Conservation (phyloP, 2,329 filamentous ascomycete genomes). For the Penicillium aurantiogriseum region DNA sequence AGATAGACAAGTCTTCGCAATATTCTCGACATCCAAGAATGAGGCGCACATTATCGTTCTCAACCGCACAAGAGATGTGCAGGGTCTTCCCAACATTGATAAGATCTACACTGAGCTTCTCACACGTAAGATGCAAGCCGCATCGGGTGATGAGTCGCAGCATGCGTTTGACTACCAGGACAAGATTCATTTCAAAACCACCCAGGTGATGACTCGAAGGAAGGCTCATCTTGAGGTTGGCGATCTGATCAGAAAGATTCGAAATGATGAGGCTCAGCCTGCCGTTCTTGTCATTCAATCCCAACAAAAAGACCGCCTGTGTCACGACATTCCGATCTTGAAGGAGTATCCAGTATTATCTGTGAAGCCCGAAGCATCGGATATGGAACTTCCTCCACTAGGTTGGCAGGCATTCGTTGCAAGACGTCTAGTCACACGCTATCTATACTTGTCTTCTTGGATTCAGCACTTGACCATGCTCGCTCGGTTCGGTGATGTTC, state of each 20-base stretch:
- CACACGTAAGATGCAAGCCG: constrained; percentile 61
- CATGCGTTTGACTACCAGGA: constrained; percentile 85
- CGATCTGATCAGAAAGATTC: constrained; percentile 85
- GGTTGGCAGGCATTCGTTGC: constrained; percentile 92
- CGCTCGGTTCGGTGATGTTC: constrained; percentile 88
- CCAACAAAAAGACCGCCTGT: constrained; percentile 73
- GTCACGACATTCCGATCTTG: constrained; percentile 80
- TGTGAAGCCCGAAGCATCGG: constrained; percentile 76
- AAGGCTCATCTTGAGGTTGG: constrained; percentile 86
- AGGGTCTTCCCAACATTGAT: constrained; percentile 85
- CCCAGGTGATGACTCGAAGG: constrained; percentile 81
- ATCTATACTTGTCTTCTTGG: constrained; percentile 91
- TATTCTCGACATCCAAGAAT: constrained; percentile 80
- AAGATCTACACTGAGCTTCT: constrained; percentile 82
- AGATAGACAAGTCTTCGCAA: constrained; percentile 86
- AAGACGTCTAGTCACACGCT: constrained; percentile 81
- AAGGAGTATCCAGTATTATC: constrained; percentile 81
- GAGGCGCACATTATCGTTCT: constrained; percentile 87
- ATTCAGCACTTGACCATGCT: constrained; percentile 83
- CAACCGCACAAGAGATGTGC: constrained; percentile 74
- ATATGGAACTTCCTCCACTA: constrained; percentile 83
- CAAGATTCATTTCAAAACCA: constrained; percentile 78
- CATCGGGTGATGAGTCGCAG: constrained; percentile 70
- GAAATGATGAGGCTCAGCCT: constrained; percentile 76
- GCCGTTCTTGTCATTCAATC: constrained; percentile 88